Conservation (phyloP, 2,329 filamentous ascomycete species). For the Calonectria pseudoreteaudii region DNA sequence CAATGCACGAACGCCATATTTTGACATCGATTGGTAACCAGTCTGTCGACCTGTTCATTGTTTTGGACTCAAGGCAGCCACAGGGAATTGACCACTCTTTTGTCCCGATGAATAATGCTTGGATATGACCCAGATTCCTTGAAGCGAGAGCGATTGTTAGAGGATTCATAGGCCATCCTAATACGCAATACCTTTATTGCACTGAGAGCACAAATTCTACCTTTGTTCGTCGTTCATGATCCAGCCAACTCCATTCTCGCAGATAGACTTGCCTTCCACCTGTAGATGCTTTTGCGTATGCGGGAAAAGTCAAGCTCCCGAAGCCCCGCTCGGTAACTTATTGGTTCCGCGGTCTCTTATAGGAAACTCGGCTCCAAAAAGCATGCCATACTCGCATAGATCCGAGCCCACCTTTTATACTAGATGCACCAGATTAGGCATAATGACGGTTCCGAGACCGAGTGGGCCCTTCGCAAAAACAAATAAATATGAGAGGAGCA, state of each 20-base stretch:
- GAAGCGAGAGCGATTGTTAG: not conserved
- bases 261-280: not conserved
- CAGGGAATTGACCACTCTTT: not conserved
- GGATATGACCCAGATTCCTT: not conserved
- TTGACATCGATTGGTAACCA: not conserved
- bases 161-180: not conserved
- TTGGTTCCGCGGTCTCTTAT: not conserved
- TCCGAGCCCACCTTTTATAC: not conserved
- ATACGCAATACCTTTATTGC: not conserved
- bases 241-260: not conserved
- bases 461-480: not conserved
- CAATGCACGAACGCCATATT: not conserved
- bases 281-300: not conserved
- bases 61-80: not conserved
- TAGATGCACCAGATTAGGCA: not conserved
- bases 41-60: not conserved
- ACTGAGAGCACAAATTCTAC: not conserved
- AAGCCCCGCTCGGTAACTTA: not conserved
- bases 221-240: not conserved
- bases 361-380: not conserved
- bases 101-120: not conserved
- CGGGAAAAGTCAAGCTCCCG: not conserved
- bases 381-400: not conserved
- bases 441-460: not conserved
- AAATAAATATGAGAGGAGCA: not conserved